Conservation (phyloP, 148 eudicot genomes). For the Chenopodium formosanum region DNA sequence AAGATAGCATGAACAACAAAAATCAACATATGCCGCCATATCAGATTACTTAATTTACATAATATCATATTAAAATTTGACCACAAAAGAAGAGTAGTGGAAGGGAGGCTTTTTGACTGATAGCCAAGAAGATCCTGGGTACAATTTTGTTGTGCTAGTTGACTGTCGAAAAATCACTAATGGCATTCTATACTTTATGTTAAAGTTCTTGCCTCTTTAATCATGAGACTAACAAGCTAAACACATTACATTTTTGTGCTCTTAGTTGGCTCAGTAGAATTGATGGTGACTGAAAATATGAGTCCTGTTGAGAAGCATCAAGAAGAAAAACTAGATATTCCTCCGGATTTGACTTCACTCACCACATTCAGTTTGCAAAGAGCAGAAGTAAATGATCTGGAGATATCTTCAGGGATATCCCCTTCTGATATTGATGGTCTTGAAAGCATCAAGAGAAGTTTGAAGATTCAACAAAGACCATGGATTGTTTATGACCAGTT, state of each 20-base stretch:
- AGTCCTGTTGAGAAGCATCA: slow-evolving; percentile 9
- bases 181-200: background rate
- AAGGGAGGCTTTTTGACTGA: background rate
- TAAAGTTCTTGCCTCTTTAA: background rate
- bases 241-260: background rate
- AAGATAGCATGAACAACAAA: too few species aligned
- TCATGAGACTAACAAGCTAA: background rate
- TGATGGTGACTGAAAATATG: slow-evolving; percentile 34
- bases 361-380: slow-evolving; percentile 59
- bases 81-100: background rate
- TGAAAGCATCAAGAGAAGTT: slow-evolving; percentile 34
- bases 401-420: slow-evolving; percentile 30
- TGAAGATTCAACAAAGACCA: slow-evolving; percentile 48
- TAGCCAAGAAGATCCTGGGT: background rate
- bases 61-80: too few species aligned
- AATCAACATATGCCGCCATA: too few species aligned
- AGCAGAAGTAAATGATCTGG: slow-evolving; percentile 31
- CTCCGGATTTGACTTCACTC: slow-evolving; percentile 57
- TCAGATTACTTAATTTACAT: too few species aligned
- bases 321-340: slow-evolving; percentile 32
- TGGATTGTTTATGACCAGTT: slow-evolving; percentile 52
- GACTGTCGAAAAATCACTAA: background rate
- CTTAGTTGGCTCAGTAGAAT: slow-evolving; percentile 23
- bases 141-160: background rate
- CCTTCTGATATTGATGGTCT: slow-evolving; percentile 27